phyloP scores from a whole-genome alignment of 805 yeast genomes.

The Pachysolen tannophilus region DNA sequence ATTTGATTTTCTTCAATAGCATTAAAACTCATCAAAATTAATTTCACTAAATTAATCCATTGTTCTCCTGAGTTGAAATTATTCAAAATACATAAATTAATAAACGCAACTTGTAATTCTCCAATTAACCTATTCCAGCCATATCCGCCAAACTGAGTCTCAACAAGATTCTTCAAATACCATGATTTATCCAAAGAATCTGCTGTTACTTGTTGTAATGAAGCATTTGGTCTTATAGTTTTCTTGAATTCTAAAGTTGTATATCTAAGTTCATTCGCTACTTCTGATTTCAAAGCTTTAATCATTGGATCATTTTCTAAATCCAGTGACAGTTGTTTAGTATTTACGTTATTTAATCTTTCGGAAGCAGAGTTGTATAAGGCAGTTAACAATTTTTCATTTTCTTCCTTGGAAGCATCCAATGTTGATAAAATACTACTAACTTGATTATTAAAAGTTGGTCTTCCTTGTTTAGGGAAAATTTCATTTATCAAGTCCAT shows the following conservation, averaged over 20 bases:
- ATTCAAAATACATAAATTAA: conserved; percentile 44
- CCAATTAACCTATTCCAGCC: conserved; percentile 29
- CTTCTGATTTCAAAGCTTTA: conserved; percentile 20
- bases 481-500: conserved; percentile 19
- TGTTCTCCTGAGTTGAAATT: conserved; percentile 58
- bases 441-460: conserved; percentile 1
- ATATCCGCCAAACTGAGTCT: conserved; percentile 19
- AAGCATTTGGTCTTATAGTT: conserved; percentile 27
- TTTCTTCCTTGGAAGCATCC: conserved; percentile 44
- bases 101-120: conserved; percentile 46
- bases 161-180: conserved; percentile 34
- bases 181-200: conserved; percentile 56
- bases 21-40: conserved; percentile 29
- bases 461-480: conserved; percentile 15
- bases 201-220: conserved; percentile 34
- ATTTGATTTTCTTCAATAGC: conserved; percentile 16
- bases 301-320: conserved; percentile 20
- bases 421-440: conserved; percentile 31
- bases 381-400: conserved; percentile 29
- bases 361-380: conserved; percentile 22
- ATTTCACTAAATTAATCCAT: conserved; percentile 46
- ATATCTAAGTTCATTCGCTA: conserved; percentile 29
- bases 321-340: conserved; percentile 1
- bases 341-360: too few species aligned
- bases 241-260: conserved; percentile 33